phyloP scores from a whole-genome alignment of 352 stramenopile species.

The Paralagenidium karlingii region DNA sequence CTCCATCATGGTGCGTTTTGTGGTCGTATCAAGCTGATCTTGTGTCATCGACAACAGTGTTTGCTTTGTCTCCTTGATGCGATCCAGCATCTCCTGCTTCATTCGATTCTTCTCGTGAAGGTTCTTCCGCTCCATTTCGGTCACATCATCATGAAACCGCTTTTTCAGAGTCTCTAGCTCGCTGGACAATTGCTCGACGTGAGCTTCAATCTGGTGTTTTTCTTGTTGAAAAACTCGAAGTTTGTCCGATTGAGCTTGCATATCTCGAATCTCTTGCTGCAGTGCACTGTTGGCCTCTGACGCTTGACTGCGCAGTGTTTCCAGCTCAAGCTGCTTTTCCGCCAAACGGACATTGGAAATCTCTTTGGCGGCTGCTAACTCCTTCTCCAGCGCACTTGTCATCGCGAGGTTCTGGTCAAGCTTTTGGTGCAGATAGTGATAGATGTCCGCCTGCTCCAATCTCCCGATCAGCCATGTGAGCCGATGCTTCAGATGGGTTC shows the following conservation, averaged over 20 bases:
- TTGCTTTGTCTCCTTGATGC: conserved; percentile 35
- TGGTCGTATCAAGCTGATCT: conserved; percentile 51
- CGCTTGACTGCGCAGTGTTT: too few species aligned
- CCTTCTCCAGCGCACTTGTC: conserved; percentile 44
- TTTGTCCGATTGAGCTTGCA: too few species aligned
- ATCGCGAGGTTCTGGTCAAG: conserved; percentile 61
- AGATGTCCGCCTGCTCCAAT: conserved; percentile 69
- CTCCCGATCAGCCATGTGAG: too few species aligned
- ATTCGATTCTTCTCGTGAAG: conserved; percentile 47
- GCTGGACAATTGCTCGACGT: conserved; percentile 19
- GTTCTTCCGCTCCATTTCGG: conserved; percentile 40
- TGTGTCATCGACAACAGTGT: conserved; percentile 41
- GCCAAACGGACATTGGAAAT: too few species aligned
- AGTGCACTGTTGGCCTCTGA: too few species aligned
- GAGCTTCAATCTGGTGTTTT: conserved; percentile 30
- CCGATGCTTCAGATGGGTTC: too few species aligned
- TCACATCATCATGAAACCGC: conserved; percentile 17
- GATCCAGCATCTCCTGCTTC: conserved; percentile 55
- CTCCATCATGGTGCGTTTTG: conserved; percentile 69
- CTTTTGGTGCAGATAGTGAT: conserved; percentile 79
- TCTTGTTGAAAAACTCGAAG: conserved; percentile 47
- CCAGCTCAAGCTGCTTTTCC: too few species aligned
- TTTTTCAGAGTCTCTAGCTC: conserved; percentile 11
- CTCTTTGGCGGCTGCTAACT: conserved; percentile 12
- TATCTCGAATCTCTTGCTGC: too few species aligned